These are phyloP conservation scores for Trichoderma lentiforme DNA, from an alignment of 2,329 filamentous ascomycete genomes.

Conservation along the genomic window DNA sequence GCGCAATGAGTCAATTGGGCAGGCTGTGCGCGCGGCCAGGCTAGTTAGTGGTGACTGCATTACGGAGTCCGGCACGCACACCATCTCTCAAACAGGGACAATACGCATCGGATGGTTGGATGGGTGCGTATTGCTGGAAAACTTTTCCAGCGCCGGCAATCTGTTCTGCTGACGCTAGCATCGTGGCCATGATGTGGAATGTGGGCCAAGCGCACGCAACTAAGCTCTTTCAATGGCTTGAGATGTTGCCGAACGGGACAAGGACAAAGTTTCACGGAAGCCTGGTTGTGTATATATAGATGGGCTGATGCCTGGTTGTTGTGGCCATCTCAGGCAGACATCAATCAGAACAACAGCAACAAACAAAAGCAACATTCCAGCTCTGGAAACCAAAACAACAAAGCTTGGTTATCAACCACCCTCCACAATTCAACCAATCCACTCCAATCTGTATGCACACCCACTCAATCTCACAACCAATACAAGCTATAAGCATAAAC, in stretches of 20 bases:
- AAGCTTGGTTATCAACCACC: background rate
- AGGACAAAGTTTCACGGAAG: background rate
- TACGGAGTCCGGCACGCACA: background rate
- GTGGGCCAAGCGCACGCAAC: background rate
- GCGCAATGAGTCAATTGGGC: slow-evolving; percentile 5
- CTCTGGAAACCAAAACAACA: background rate
- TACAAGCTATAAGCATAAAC: background rate
- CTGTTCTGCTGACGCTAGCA: background rate
- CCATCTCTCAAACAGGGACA: background rate
- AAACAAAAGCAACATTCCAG: background rate
- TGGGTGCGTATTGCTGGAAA: background rate
- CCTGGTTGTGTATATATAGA: slow-evolving; percentile 14
- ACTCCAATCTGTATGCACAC: background rate
- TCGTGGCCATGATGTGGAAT: slow-evolving; percentile 7
- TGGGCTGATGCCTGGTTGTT: slow-evolving; percentile 11
- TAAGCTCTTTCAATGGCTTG: background rate
- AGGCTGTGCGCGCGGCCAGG: background rate
- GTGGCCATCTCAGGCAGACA: slow-evolving; percentile 11
- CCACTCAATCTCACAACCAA: background rate
- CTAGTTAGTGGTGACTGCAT: background rate
- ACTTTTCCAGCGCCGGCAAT: background rate
- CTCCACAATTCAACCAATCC: background rate
- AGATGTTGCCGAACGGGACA: background rate
- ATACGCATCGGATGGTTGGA: background rate
- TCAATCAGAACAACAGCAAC: background rate